Conservation (phyloP, 2,329 filamentous ascomycete species). For the Thelonectria rubi region DNA sequence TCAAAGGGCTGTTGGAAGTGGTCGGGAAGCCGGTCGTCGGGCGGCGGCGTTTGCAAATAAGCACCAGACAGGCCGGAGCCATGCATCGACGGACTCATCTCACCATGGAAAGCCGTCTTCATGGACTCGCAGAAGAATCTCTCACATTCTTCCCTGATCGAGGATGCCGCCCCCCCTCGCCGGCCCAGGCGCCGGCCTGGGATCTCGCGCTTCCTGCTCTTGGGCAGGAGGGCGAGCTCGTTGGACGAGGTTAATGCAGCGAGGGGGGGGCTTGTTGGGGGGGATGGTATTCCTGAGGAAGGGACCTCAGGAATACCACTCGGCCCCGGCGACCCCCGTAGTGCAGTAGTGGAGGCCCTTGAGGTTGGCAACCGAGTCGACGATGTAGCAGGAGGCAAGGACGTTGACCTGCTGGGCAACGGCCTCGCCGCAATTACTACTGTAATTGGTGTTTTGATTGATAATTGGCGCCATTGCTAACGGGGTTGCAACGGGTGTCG, state of each 20-base stretch:
- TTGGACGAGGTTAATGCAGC: slow-evolving; percentile 75
- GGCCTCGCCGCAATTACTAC: slow-evolving; percentile 80
- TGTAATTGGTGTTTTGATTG: slow-evolving; percentile 72
- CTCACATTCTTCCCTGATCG: slow-evolving; percentile 99
- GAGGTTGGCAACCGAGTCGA: slow-evolving; percentile 76
- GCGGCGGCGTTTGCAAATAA: slow-evolving; percentile 63
- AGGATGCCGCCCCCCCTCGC: slow-evolving; percentile 92
- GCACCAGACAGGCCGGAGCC: slow-evolving; percentile 90
- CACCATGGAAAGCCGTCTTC: slow-evolving; percentile 93
- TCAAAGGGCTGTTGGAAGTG: slow-evolving; percentile 47
- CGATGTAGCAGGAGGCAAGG: slow-evolving; percentile 91
- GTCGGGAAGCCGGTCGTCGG: slow-evolving; percentile 54
- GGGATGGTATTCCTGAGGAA: slow-evolving; percentile 84
- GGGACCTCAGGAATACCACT: slow-evolving; percentile 96
- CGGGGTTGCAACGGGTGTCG: slow-evolving; percentile 38
- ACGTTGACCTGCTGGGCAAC: slow-evolving; percentile 74
- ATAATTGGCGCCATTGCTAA: slow-evolving; percentile 73
- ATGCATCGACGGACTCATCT: slow-evolving; percentile 80
- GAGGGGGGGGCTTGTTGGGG: slow-evolving; percentile 89
- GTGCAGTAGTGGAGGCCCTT: slow-evolving; percentile 95
- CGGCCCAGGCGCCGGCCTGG: slow-evolving; percentile 57
- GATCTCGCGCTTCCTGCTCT: slow-evolving; percentile 58
- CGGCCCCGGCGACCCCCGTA: slow-evolving; percentile 85
- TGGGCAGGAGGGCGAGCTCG: slow-evolving; percentile 71
- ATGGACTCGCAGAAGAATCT: slow-evolving; percentile 99